phyloP scores from a whole-genome alignment of 2,329 filamentous ascomycete genomes.

The Penicillium fuscoglaucum region DNA sequence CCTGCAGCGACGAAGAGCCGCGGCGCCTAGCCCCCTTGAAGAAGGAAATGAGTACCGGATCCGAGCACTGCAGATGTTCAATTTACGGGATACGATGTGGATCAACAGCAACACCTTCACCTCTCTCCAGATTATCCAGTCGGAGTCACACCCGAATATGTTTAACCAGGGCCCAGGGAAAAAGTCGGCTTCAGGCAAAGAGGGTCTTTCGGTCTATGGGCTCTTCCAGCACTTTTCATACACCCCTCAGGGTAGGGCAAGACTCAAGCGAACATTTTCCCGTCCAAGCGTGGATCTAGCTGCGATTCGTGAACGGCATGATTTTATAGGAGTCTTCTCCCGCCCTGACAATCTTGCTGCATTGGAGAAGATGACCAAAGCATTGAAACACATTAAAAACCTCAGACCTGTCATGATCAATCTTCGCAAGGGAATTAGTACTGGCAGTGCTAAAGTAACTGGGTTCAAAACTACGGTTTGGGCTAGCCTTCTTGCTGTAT shows the following conservation, averaged over 20 bases:
- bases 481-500: conserved; percentile 63
- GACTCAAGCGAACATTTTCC: conserved; percentile 77
- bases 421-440: conserved; percentile 74
- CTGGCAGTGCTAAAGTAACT: conserved; percentile 49
- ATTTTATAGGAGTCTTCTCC: conserved; percentile 66
- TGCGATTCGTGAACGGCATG: conserved; percentile 70
- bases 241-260: conserved; percentile 74
- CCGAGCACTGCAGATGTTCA: conserved; percentile 71
- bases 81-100: conserved; percentile 66
- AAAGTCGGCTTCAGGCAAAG: conserved; percentile 66
- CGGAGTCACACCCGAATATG: conserved; percentile 78
- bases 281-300: conserved; percentile 70
- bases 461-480: conserved; percentile 69
- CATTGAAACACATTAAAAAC: conserved; percentile 72
- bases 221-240: conserved; percentile 73
- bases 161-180: conserved; percentile 70
- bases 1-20: conserved; percentile 66
- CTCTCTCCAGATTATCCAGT: conserved; percentile 81
- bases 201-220: conserved; percentile 80
- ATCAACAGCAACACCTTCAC: conserved; percentile 76
- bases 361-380: conserved; percentile 58
- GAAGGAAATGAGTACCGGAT: conserved; percentile 54
- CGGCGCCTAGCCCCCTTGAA: conserved; percentile 53
- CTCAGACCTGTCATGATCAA: conserved; percentile 68
- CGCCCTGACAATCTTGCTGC: conserved; percentile 64